Percentiles rank a stretch among this genome's conserved stretches.
Evolutionary conservation across 306 rosid genomes (phyloP).

Genomic region (Vigna angularis): DNA sequence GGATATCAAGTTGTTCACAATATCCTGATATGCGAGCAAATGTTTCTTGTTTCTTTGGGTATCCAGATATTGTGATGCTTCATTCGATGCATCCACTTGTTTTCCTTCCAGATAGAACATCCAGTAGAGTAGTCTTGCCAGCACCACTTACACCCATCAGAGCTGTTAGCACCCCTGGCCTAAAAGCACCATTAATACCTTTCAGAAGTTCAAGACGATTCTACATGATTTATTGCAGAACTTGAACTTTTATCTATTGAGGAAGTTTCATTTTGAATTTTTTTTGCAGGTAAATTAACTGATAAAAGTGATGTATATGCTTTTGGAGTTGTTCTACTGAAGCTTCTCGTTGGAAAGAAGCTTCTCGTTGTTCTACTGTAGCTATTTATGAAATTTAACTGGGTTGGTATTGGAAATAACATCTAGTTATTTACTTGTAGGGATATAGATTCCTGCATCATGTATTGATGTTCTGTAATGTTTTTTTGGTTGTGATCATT

Average conservation of each 20-base stretch:
- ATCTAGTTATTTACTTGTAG: conserved; percentile 3
- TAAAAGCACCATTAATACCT: conserved; percentile 75
- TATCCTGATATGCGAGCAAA: conserved; percentile 81
- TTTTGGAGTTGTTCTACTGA: conserved; percentile 92
- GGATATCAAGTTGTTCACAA: conserved; percentile 82
- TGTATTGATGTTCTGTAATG: too few species aligned
- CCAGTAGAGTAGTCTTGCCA: conserved; percentile 80
- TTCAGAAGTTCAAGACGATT: conserved; percentile 63
- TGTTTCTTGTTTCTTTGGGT: conserved; percentile 70
- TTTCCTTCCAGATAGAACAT: conserved; percentile 84
- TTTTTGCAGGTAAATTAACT: conserved; percentile 82
- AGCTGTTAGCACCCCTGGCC: conserved; percentile 63
- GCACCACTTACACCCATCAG: conserved; percentile 59
- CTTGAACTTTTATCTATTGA: not conserved
- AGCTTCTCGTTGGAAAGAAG: conserved; percentile 89
- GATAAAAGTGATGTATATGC: conserved; percentile 98
- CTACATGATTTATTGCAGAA: not conserved
- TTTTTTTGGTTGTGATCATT: too few species aligned
- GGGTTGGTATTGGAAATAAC: conserved; percentile 15
- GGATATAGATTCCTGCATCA: too few species aligned
- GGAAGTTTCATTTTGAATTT: not conserved
- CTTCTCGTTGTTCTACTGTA: too few species aligned
- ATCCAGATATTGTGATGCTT: conserved; percentile 64
- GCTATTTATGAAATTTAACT: conserved; percentile 38
- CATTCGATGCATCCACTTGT: conserved; percentile 72